Conservation (phyloP, 1,284 basidiomycete species). For the Coniferiporia weirii region DNA sequence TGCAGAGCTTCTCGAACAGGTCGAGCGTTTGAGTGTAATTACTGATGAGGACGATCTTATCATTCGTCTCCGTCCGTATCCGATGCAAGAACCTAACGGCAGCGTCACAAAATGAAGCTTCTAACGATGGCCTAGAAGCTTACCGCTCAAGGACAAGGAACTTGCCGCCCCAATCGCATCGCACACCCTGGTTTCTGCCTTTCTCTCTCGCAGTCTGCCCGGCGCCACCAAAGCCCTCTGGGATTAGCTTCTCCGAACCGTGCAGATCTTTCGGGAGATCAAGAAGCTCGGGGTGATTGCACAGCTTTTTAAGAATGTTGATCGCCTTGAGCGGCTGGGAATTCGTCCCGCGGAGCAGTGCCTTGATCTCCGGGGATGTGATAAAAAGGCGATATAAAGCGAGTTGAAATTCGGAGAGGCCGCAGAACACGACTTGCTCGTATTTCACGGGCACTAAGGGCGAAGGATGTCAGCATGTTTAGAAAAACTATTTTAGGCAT, state of each 20-base stretch:
- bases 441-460: constrained; percentile 93
- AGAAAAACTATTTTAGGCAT: background rate
- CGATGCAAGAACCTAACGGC: constrained; percentile 79
- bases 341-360: constrained; percentile 81
- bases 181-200: constrained; percentile 52
- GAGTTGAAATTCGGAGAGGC: constrained; percentile 84
- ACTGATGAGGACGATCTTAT: constrained; percentile 98
- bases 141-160: constrained; percentile 92
- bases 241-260: constrained; percentile 82
- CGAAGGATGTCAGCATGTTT: background rate
- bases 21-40: constrained; percentile 99
- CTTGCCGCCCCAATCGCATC: constrained; percentile 85
- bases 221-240: constrained; percentile 62
- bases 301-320: constrained; percentile 94
- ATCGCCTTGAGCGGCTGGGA: constrained; percentile 98
- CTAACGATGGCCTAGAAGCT: constrained; percentile 14
- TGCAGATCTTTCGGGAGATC: constrained; percentile 83
- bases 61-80: constrained; percentile 75
- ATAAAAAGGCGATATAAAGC: constrained; percentile 92
- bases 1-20: constrained; percentile 84
- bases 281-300: constrained; percentile 95
- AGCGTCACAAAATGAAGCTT: background rate
- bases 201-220: constrained; percentile 31
- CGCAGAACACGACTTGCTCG: constrained; percentile 98
- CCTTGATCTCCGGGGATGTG: constrained; percentile 91